Percentiles rank a stretch among this genome's conserved stretches.
Evolutionary conservation across 2,329 filamentous ascomycete genomes (phyloP).

Genomic region (Diaporthe nobilis): DNA sequence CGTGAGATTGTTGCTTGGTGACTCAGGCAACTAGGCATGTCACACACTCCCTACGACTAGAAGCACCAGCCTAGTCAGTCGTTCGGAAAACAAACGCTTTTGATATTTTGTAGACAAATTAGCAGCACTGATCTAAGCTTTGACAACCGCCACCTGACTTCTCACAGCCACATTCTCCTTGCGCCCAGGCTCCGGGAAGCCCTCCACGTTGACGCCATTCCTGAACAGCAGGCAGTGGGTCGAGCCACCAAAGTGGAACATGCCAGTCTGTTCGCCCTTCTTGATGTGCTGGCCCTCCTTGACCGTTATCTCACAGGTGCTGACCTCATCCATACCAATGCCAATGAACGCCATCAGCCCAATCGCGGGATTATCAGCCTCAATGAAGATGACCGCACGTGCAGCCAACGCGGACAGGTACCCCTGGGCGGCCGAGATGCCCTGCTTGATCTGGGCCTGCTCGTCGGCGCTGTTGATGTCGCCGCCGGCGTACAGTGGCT

Average conservation of each 20-base stretch:
- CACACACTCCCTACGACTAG: no score
- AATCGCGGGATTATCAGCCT: conserved; percentile 66
- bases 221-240: conserved; percentile 79
- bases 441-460: conserved; percentile 46
- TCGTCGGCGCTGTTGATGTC: conserved; percentile 52
- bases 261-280: conserved; percentile 81
- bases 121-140: conserved; percentile 9
- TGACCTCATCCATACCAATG: conserved; percentile 84
- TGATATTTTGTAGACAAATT: background rate
- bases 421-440: conserved; percentile 69
- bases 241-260: conserved; percentile 86
- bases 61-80: no score
- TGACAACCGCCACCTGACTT: conserved; percentile 52
- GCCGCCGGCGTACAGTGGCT: conserved; percentile 59
- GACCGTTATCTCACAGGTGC: conserved; percentile 79
- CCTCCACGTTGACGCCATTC: conserved; percentile 64
- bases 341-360: conserved; percentile 79
- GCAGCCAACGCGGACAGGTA: conserved; percentile 79
- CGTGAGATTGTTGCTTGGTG: background rate
- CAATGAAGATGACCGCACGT: conserved; percentile 71
- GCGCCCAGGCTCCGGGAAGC: conserved; percentile 53
- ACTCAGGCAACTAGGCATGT: background rate
- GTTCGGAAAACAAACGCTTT: background rate
- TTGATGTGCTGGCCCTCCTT: conserved; percentile 73
- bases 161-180: conserved; percentile 57